Base-by-base conservation (phyloP, 164 flowering plant genomes). In the Aristolochia fimbriata region DNA sequence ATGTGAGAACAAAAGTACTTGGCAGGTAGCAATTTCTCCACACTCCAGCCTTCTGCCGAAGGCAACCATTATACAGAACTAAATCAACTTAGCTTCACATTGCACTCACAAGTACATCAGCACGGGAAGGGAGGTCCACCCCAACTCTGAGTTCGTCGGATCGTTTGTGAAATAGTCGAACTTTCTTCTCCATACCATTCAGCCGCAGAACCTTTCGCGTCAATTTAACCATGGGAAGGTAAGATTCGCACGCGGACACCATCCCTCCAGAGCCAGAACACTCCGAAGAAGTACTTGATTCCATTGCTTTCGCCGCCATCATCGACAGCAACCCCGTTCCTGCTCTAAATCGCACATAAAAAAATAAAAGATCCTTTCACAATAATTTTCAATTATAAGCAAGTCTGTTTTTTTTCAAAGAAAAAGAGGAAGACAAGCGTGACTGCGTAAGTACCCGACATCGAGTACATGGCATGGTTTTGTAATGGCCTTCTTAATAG, bases 301-400 rank as follows among this genome's bases (percentile, higher is more conserved):
- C 73, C 96, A 93, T 83, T 55, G 91, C 84, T 24, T 83, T 73
- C n/a, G 96, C 87, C 47, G 92, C 90, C 97, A 93, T 87, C 96
- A 93, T 87, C 24, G 98, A 90, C 45, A 93, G 68, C 78, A 93
- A 72, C 15, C 97, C 98, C 58, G 98, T 93, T 47, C 98, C 98
- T 55, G 97, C 88, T 58, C 98, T 93, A 79, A 58, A 71, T 33
- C 55, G 43, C 27, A 14, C 25, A 17, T 2, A 48, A 49, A 25
- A 59, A 47, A 30, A 59, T 23, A 14, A 27, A 25, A 22, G 11
- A 41, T 41, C 24, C 23, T 22, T 19, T 31, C 14, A n/a, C 7
- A 31, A 25, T 17, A 27, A 56, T 25, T 12, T 58, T 19, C 48
- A 19, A 19, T 9, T 8, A 11, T 49, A 46, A 15, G 15, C 27